Conservation (phyloP, 129 eudicot genomes). For the Solidago caesia region DNA sequence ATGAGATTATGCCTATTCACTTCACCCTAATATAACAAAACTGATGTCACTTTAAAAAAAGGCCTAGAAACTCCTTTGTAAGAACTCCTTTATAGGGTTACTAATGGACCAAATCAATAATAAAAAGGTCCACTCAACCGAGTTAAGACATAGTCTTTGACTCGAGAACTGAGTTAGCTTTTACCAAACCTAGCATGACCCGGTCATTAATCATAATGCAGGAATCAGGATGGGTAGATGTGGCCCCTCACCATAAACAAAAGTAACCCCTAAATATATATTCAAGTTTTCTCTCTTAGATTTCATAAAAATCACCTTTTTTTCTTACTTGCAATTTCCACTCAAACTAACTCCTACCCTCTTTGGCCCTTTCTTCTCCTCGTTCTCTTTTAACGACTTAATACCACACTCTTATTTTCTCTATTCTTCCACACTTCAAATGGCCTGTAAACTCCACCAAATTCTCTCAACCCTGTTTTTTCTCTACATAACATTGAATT, state of each 20-base stretch:
- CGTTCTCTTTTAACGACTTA: slow-evolving; percentile 27
- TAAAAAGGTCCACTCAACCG: slow-evolving; percentile 7
- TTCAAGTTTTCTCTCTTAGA: slow-evolving; percentile 15
- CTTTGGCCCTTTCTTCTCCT: slow-evolving; percentile 36
- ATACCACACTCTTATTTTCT: slow-evolving; percentile 21
- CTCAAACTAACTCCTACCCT: slow-evolving; percentile 37
- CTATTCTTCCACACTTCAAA: slow-evolving; percentile 24
- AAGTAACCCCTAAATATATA: slow-evolving; percentile 25
- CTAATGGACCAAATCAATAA: slow-evolving; percentile 12
- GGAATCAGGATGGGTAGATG: slow-evolving; percentile 25
- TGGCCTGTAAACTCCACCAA: slow-evolving; percentile 39
- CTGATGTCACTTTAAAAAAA: too few species aligned
- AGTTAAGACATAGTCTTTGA: slow-evolving; percentile 18
- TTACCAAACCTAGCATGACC: slow-evolving; percentile 18
- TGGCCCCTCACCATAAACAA: slow-evolving; percentile 36
- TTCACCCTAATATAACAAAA: too few species aligned
- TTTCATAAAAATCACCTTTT: slow-evolving; percentile 20
- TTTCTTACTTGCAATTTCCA: slow-evolving; percentile 30
- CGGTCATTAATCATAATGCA: slow-evolving; percentile 22
- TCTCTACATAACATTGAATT: slow-evolving; percentile 23
- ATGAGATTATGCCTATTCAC: too few species aligned
- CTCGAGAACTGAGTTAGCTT: slow-evolving; percentile 24
- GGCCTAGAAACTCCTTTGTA: too few species aligned
- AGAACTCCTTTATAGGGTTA: neutral
- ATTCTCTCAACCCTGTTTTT: slow-evolving; percentile 38